Base-by-base conservation (phyloP, 257 asterid genomes). In the Thymus quinquecostatus region DNA sequence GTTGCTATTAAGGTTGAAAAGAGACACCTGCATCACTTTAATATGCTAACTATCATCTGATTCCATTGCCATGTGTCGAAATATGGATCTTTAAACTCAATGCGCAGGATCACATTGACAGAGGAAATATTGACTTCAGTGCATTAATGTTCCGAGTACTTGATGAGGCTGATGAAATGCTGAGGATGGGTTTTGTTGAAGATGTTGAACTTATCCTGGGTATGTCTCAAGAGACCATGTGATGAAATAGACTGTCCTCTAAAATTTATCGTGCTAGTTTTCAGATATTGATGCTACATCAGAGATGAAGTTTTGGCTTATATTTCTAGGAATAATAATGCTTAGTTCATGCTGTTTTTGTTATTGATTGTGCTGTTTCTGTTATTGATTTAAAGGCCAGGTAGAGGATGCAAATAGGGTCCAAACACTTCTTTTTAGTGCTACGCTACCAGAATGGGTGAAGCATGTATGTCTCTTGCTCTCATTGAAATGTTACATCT, bases 101-200 rank as follows among this genome's bases (percentile, higher is more conserved):
- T 66, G 11, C 9, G 58, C 88, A 94, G 99, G 99, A 95, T 86
- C 95, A 86, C 75, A 70, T 92, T 32, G 92, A 86, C 74, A 87
- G 95, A 82, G 94, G 91, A 54, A 89, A 84, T 77, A 72, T 95
- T 64, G 94, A 95, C 85, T 87, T 95, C 49, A 75, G 96, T 71
- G 68, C 85, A n/a, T 79, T 95, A 59, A 85, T 84, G 86, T 95
- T 95, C 72, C 96, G 99, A 43, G 97, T 92, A 4, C 99, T 95
- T 75, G 99, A 95, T 14, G 99, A 95, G 85, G 97, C 97, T 68
- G 99, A 95, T 88, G 99, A 95, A 81, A 95, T 95, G 99, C 78
- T 95, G 82, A 87, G 92, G 81, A 95, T 95, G 96, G 99, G 99
- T 70, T 95, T 95, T 80, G 99, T 95, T 72, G 99, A 95, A 33